Evolutionary conservation across 2,329 filamentous ascomycete genomes (phyloP), one percentile per base, ranked within the genome.

Genomic region (Paecilomyces variotii): DNA sequence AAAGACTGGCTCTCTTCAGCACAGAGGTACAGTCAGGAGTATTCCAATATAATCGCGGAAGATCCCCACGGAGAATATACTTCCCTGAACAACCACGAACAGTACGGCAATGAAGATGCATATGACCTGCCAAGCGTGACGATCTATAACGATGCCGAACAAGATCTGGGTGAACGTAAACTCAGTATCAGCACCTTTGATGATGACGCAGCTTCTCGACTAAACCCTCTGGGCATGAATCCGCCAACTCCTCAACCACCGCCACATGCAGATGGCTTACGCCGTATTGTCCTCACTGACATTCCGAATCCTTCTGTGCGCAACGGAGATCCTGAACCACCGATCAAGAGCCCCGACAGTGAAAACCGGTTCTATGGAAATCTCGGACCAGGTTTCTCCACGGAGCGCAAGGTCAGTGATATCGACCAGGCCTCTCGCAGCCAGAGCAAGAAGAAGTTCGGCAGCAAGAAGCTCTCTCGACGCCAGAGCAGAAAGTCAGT

Each of bases 191-290:
- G 72, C 55, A 68, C 72, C 51, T 70, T 70, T 19, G 70, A 73
- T 54, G 67, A 71, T 14, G 67, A 68, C 14, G 35, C 35, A 39
- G 12, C 35, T 19, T 45, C n/a, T 45, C 39, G 39, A 45, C 65
- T 74, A n/a, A 76, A 78, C 49, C 78, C 78, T 2, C 66, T 80
- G 19, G 72, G 70, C 59, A 74, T 80, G 68, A 79, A 80, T 56
- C 77, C 77, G 25, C 76, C 77, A 24, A 77, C 75, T 5, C 77
- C 77, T 2, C 70, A 70, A 50, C 72, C 73, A 7, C 77, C 76
- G 4, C 77, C 77, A 2, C 70, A 61, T 35, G 56, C 30, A 35
- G 62, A 65, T 10, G 64, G 61, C 12, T 61, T 68, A n/a, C 65
- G 67, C 14, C 74, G 74, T 25, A 61, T 65, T 61, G 68, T 66